Conservation (phyloP, 2,329 filamentous ascomycete species). For the Xylariaceae sp. region DNA sequence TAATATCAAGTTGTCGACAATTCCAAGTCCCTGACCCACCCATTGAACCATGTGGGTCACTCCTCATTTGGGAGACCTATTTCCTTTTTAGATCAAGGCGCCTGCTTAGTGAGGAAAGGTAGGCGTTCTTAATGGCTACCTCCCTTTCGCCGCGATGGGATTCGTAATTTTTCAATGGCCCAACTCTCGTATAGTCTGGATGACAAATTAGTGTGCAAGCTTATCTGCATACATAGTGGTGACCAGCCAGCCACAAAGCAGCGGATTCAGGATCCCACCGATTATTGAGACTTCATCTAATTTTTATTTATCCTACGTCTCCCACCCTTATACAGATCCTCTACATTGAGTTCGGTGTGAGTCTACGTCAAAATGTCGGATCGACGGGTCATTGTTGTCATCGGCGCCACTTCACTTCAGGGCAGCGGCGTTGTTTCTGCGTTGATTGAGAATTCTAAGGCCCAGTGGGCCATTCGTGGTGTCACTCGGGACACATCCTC, state of each 20-base stretch:
- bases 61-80: slow-evolving; percentile 16
- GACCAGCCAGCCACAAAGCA: not conserved
- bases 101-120: not conserved
- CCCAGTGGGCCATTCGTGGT: slow-evolving; percentile 9
- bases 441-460: slow-evolving; percentile 6
- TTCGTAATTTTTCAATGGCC: not conserved
- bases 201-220: slow-evolving; percentile 7
- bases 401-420: slow-evolving; percentile 13
- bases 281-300: not conserved
- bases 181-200: not conserved
- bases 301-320: not conserved
- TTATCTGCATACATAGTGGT: not conserved
- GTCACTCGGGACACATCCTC: slow-evolving; percentile 14
- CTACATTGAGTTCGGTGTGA: not conserved
- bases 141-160: not conserved
- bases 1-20: not conserved
- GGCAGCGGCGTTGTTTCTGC: slow-evolving; percentile 13
- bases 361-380: slow-evolving; percentile 13
- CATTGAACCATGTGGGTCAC: slow-evolving; percentile 3
- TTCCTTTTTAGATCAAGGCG: slow-evolving; percentile 8
- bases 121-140: not conserved
- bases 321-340: not conserved
- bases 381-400: slow-evolving; percentile 12
- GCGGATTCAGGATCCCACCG: not conserved
- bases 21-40: not conserved